phyloP scores from a whole-genome alignment of 2,329 filamentous ascomycete species.

The Zasmidium citrigriseum region DNA sequence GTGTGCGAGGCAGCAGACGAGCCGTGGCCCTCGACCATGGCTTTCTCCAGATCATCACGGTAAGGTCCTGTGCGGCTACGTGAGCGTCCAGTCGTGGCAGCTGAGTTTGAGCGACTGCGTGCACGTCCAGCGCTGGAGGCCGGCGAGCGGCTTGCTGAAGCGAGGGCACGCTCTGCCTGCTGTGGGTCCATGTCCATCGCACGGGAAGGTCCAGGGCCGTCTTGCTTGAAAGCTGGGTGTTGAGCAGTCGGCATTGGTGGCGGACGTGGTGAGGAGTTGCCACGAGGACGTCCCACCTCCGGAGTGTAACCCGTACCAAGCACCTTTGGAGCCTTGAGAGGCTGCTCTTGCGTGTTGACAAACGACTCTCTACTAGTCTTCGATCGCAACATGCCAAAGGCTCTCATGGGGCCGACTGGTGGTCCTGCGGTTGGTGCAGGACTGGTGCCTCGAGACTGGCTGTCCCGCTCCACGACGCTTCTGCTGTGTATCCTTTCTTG shows the following conservation, averaged over 20 bases:
- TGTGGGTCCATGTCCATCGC: slow-evolving; percentile 6
- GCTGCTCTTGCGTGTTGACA: slow-evolving; percentile 48
- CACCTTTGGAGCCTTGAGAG: slow-evolving; percentile 61
- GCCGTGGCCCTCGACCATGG: slow-evolving; percentile 50
- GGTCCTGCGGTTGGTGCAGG: slow-evolving; percentile 33
- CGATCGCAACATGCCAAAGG: slow-evolving; percentile 63
- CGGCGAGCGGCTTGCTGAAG: slow-evolving; percentile 14
- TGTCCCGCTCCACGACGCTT: slow-evolving; percentile 63
- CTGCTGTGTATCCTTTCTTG: slow-evolving; percentile 69
- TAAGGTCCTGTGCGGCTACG: slow-evolving; percentile 53
- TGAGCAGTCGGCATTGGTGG: slow-evolving; percentile 23
- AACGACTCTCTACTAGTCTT: slow-evolving; percentile 71
- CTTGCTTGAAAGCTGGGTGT: slow-evolving; percentile 26
- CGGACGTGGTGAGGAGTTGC: slow-evolving; percentile 26
- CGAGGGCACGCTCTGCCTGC: slow-evolving; percentile 18
- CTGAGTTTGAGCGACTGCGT: slow-evolving; percentile 58
- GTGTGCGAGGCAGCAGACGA: slow-evolving; percentile 31
- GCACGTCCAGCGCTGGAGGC: slow-evolving; percentile 20
- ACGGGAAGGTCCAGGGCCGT: slow-evolving; percentile 11
- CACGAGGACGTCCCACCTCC: slow-evolving; percentile 26
- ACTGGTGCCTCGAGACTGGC: slow-evolving; percentile 36
- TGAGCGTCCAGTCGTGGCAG: slow-evolving; percentile 53
- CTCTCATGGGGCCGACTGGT: slow-evolving; percentile 50
- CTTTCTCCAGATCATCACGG: slow-evolving; percentile 54
- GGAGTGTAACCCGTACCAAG: slow-evolving; percentile 49